These are phyloP conservation scores for Xylariaceae sp. DNA, from an alignment of 2,329 filamentous ascomycete species.

Conservation along the genomic window DNA sequence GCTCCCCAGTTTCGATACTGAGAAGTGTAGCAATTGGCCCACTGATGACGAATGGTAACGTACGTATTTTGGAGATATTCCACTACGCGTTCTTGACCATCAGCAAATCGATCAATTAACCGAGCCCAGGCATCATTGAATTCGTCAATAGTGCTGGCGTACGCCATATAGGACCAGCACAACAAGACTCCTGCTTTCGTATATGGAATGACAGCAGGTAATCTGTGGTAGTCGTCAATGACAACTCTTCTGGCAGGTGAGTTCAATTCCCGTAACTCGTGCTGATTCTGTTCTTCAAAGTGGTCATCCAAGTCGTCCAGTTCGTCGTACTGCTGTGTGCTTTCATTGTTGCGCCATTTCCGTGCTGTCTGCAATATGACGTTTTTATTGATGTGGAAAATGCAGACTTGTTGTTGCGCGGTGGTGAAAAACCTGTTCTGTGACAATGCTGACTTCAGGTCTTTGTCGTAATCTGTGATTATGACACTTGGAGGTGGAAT, in stretches of 20 bases:
- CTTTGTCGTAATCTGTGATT: background rate
- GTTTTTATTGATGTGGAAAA: background rate
- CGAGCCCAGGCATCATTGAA: background rate
- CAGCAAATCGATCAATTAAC: background rate
- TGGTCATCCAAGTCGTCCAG: background rate
- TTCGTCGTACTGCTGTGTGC: background rate
- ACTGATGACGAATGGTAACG: background rate
- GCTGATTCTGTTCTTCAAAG: background rate
- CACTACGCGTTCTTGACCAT: background rate
- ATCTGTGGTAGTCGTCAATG: background rate
- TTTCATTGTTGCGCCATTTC: background rate
- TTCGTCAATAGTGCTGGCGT: background rate
- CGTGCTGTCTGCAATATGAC: background rate
- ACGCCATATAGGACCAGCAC: background rate
- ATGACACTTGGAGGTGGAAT: background rate
- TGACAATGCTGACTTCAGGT: background rate
- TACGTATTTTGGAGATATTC: background rate
- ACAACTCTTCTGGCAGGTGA: background rate
- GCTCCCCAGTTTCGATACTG: background rate
- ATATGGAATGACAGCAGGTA: background rate
- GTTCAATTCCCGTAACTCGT: background rate
- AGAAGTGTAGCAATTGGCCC: background rate
- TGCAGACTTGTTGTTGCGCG: background rate
- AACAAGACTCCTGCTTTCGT: background rate
- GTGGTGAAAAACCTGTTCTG: background rate